Base-by-base conservation (phyloP, 2,329 filamentous ascomycete species). In the Nemania sp. region DNA sequence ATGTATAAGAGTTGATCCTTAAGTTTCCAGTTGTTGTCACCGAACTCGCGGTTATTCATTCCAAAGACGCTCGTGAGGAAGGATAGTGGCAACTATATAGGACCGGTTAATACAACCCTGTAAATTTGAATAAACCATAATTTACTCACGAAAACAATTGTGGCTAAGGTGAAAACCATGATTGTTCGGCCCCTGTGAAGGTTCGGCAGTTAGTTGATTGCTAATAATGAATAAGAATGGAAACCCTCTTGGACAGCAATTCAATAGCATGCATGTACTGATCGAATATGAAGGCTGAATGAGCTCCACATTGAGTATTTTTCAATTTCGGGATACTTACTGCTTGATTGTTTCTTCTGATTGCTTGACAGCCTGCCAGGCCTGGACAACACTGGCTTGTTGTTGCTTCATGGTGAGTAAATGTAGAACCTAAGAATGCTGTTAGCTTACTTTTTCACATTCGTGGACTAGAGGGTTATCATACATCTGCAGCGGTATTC, bases 371-470 rank as follows among this genome's bases (percentile, higher is more conserved):
- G 79, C 71, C 15, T 76, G 73, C 71, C 75, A 76, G 0, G 79
- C 78, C 60, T 81, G 77, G 4, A 80, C 72, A 0, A 81, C 75
- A 40, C 76, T 75, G 0, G 78, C 77, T 59, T 81, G 79, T 60
- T 81, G 78, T 37, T 80, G 79, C 57, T 81, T 81, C 21, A 81
- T 68, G 0, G 69, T 71, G 1, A 80, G 68, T 1, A 81, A 68
- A 46, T 77, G 75, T 40, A 76, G 73, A 43, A 80, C 66, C 74
- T 77, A 13, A n/a, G n/a, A 29, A 15, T 21, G 20, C n/a, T 6
- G 35, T 64, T 54, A 63, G 49, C 17, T 2, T 25, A 25, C 40
- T n/a, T n/a, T 2, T 1, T 4, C 5, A 17, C 20, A 17, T 25
- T 20, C 6, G 35, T 5, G 17, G 11, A 13, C 2, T n/a, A 12